Evolutionary conservation across 345 rosid species (phyloP).

Genomic region (Crucihimalaya himalaica): DNA sequence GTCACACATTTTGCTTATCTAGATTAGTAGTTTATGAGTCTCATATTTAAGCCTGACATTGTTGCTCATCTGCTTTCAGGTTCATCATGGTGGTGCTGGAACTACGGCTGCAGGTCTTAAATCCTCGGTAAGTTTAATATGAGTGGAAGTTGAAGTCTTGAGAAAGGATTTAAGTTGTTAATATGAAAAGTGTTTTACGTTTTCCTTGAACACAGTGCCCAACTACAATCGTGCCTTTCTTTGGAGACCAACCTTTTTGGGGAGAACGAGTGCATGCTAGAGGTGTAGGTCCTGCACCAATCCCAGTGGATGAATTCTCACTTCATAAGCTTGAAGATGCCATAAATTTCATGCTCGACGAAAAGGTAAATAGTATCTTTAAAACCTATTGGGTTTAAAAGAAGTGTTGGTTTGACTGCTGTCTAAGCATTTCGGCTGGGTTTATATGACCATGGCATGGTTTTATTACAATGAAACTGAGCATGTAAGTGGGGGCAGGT

Average conservation of each 20-base stretch:
- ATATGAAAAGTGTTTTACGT: background rate
- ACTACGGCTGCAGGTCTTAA: conserved; percentile 98
- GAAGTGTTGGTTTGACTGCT: background rate
- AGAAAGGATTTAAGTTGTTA: background rate
- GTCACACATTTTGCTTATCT: background rate
- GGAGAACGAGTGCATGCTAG: conserved; percentile 90
- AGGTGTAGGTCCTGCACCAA: conserved; percentile 91
- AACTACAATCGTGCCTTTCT: conserved; percentile 91
- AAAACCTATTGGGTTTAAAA: conserved; percentile 6
- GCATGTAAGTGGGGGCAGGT: conserved; percentile 55
- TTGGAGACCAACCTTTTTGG: conserved; percentile 99
- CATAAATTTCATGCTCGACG: conserved; percentile 66
- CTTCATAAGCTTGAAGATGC: conserved; percentile 75
- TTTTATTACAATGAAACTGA: conserved; percentile 21
- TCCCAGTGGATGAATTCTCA: conserved; percentile 88
- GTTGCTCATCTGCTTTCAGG: conserved; percentile 51
- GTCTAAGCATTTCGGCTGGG: background rate
- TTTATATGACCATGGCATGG: background rate
- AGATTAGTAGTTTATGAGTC: background rate
- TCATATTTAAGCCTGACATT: conserved; percentile 7
- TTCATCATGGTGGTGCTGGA: conserved; percentile 99
- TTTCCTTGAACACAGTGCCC: conserved; percentile 67
- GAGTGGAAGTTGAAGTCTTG: conserved; percentile 1
- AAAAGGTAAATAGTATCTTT: conserved; percentile 47
- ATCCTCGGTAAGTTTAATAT: conserved; percentile 65